Conservation (phyloP, 1,284 basidiomycete genomes). For the Trichosporon sp. region DNA sequence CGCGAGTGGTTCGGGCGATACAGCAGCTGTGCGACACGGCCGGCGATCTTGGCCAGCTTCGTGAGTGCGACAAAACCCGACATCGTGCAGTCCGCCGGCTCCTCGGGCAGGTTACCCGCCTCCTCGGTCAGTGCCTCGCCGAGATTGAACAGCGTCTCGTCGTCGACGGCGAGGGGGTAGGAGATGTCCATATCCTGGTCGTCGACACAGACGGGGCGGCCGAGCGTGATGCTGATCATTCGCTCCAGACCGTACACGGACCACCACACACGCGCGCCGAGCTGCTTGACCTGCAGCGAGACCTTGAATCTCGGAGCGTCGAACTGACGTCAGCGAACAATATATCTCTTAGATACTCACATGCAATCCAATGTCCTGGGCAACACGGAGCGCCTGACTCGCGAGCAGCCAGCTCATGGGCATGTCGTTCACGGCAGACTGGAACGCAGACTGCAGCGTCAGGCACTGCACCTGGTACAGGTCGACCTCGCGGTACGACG, state of each 20-base stretch:
- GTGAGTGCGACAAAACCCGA: conserved; percentile 73
- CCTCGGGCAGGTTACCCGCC: conserved; percentile 60
- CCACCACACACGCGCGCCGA: conserved; percentile 86
- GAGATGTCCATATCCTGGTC: conserved; percentile 62
- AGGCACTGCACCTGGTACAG: conserved; percentile 83
- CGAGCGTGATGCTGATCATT: conserved; percentile 82
- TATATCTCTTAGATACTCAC: conserved; percentile 60
- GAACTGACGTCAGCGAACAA: conserved; percentile 61
- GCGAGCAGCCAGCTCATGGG: conserved; percentile 87
- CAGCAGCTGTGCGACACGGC: conserved; percentile 63
- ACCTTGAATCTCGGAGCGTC: conserved; percentile 73
- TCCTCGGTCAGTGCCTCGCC: conserved; percentile 32
- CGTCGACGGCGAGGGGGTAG: conserved; percentile 75
- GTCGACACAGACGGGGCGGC: conserved; percentile 61
- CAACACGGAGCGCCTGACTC: conserved; percentile 80
- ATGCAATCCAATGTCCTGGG: conserved; percentile 84
- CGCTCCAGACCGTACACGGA: conserved; percentile 78
- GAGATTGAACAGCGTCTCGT: conserved; percentile 65
- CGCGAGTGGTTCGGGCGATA: conserved; percentile 49
- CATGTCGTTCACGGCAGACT: conserved; percentile 84
- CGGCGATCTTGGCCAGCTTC: conserved; percentile 77
- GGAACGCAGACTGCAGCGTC: conserved; percentile 80
- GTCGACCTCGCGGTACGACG: conserved; percentile 76
- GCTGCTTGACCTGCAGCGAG: conserved; percentile 77
- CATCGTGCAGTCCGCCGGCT: conserved; percentile 61